These are phyloP conservation scores for Candida nitratophila DNA, from an alignment of 805 yeast genomes.

Conservation along the genomic window DNA sequence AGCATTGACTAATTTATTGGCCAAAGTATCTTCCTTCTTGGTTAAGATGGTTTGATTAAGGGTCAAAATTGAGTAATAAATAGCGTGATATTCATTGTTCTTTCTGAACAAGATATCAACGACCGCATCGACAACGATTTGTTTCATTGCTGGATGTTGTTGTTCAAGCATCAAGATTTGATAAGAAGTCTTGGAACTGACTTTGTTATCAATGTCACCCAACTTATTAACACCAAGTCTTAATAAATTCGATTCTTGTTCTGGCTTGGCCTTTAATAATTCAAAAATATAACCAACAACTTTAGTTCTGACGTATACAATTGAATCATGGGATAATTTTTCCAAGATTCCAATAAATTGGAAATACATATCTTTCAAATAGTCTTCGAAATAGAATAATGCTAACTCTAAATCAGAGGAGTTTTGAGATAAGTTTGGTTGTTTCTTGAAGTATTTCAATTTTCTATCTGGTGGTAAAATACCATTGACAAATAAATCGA, in stretches of 20 bases:
- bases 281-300: slow-evolving; percentile 74
- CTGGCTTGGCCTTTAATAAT: slow-evolving; percentile 79
- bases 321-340: slow-evolving; percentile 80
- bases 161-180: slow-evolving; percentile 74
- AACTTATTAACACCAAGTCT: slow-evolving; percentile 87
- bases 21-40: slow-evolving; percentile 67
- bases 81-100: slow-evolving; percentile 75
- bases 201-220: slow-evolving; percentile 89
- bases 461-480: slow-evolving; percentile 85
- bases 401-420: slow-evolving; percentile 54
- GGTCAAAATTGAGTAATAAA: slow-evolving; percentile 82
- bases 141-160: slow-evolving; percentile 94
- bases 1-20: slow-evolving; percentile 75
- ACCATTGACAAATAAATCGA: slow-evolving; percentile 81
- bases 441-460: slow-evolving; percentile 71
- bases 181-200: slow-evolving; percentile 82
- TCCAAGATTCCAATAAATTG: slow-evolving; percentile 72
- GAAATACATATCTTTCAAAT: slow-evolving; percentile 71
- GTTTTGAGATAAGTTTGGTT: slow-evolving; percentile 42
- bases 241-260: slow-evolving; percentile 89
- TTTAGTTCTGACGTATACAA: slow-evolving; percentile 77
- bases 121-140: slow-evolving; percentile 69
- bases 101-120: slow-evolving; percentile 73
- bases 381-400: slow-evolving; percentile 82
- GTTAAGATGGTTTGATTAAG: slow-evolving; percentile 89